Conservation (phyloP, 2,329 filamentous ascomycete genomes). For the Penicillium olsonii region DNA sequence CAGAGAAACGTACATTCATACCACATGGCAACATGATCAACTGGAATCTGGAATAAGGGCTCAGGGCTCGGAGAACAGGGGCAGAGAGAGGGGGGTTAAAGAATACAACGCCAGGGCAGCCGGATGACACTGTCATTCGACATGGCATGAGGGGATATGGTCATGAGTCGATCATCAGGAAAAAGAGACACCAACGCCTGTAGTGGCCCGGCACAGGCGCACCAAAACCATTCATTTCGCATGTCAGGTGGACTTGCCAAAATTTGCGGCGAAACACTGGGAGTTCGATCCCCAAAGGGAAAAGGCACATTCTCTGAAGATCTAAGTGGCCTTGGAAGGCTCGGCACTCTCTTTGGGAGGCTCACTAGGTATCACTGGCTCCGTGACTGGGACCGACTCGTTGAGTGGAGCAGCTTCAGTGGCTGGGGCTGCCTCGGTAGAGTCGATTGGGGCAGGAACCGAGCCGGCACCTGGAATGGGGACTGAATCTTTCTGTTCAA, state of each 20-base stretch:
- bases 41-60: conserved; percentile 5
- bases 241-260: no score
- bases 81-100: neutral
- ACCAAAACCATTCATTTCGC: neutral
- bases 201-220: neutral
- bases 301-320: neutral
- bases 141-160: neutral
- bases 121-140: neutral
- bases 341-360: conserved; percentile 2
- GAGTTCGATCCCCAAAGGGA: neutral
- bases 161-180: neutral
- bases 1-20: conserved; percentile 23
- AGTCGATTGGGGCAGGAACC: neutral
- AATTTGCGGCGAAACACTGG: neutral
- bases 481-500: conserved; percentile 9
- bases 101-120: conserved; percentile 6
- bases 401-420: no score
- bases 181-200: neutral
- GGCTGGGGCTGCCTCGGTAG: no score
- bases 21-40: conserved; percentile 25
- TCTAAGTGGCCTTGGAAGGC: neutral
- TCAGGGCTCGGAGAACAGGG: neutral
- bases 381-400: neutral
- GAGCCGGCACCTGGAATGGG: neutral
- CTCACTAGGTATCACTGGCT: conserved; percentile 1